Conservation (phyloP, 2,329 filamentous ascomycete genomes). For the Alternaria burnsii region DNA sequence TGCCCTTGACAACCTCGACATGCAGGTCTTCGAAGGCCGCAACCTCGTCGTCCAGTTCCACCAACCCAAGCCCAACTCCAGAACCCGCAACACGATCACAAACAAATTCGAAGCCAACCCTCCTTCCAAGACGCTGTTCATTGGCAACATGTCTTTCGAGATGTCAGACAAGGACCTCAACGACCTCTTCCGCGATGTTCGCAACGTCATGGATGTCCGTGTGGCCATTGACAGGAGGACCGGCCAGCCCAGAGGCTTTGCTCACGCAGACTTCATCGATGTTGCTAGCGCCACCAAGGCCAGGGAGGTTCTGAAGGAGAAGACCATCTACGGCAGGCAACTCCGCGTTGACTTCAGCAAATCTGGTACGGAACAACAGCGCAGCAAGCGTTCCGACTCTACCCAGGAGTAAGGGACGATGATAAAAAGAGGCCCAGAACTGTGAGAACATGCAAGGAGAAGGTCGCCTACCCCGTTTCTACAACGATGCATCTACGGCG, state of each 20-base stretch:
- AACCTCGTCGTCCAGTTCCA: constrained; percentile 70
- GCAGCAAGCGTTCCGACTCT: constrained; percentile 24
- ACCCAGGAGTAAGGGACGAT: constrained; percentile 19
- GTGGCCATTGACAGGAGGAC: constrained; percentile 84
- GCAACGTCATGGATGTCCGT: constrained; percentile 77
- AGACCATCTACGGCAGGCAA: constrained; percentile 70
- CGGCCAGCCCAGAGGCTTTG: constrained; percentile 83
- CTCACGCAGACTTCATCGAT: constrained; percentile 81
- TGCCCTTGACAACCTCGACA: constrained; percentile 67
- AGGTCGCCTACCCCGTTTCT: not conserved
- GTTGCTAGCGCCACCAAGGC: constrained; percentile 71
- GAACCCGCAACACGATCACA: constrained; percentile 1
- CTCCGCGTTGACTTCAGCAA: constrained; percentile 72
- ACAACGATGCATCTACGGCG: constrained; percentile 1
- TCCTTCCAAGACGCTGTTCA: constrained; percentile 74
- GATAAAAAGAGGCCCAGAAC: not conserved
- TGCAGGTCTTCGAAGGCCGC: constrained; percentile 70
- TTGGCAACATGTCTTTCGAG: constrained; percentile 88
- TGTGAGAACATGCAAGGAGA: not conserved
- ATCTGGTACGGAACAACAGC: constrained; percentile 21
- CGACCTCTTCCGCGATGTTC: constrained; percentile 74
- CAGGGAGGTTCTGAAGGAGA: constrained; percentile 63
- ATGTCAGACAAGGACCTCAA: constrained; percentile 85
- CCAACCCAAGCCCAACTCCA: constrained; percentile 28
- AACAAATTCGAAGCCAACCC: constrained; percentile 41